Percentiles rank a stretch among this genome's conserved stretches.
These are phyloP conservation scores for Populus simonii DNA, from an alignment of 345 rosid species.

Conservation along the genomic window DNA sequence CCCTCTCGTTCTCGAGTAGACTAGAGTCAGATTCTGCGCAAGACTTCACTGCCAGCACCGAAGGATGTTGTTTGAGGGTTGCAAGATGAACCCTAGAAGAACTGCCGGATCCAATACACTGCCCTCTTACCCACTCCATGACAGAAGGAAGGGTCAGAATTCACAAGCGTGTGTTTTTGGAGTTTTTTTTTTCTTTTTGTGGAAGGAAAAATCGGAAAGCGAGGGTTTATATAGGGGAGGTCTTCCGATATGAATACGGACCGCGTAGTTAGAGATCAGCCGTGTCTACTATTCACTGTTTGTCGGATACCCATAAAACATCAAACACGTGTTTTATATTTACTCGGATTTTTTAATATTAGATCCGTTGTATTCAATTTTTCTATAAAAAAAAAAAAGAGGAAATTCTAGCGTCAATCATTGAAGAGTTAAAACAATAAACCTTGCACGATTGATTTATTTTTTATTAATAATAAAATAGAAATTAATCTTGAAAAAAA, in stretches of 20 bases:
- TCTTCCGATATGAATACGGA: neutral
- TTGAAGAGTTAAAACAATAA: too few species aligned
- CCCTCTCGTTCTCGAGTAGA: slow-evolving; percentile 25
- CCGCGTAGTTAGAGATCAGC: neutral
- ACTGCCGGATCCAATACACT: slow-evolving; percentile 26
- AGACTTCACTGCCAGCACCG: slow-evolving; percentile 30
- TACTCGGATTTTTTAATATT: too few species aligned
- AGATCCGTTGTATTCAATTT: too few species aligned
- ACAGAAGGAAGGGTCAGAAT: neutral
- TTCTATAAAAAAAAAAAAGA: too few species aligned
- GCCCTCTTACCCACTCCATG: slow-evolving; percentile 35
- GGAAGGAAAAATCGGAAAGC: neutral
- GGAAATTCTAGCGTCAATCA: too few species aligned
- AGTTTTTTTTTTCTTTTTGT: neutral
- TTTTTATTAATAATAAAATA: too few species aligned
- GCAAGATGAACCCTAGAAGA: slow-evolving; percentile 29
- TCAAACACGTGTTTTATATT: too few species aligned
- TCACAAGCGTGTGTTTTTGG: neutral
- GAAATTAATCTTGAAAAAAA: too few species aligned
- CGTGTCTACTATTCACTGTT: neutral
- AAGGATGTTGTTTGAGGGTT: neutral
- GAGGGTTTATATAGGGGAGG: neutral
- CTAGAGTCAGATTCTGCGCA: slow-evolving; percentile 6
- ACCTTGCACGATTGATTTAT: too few species aligned
- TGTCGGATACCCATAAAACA: too few species aligned